Base-by-base conservation (phyloP, 1,284 basidiomycete species). In the Tausonia pullulans region DNA sequence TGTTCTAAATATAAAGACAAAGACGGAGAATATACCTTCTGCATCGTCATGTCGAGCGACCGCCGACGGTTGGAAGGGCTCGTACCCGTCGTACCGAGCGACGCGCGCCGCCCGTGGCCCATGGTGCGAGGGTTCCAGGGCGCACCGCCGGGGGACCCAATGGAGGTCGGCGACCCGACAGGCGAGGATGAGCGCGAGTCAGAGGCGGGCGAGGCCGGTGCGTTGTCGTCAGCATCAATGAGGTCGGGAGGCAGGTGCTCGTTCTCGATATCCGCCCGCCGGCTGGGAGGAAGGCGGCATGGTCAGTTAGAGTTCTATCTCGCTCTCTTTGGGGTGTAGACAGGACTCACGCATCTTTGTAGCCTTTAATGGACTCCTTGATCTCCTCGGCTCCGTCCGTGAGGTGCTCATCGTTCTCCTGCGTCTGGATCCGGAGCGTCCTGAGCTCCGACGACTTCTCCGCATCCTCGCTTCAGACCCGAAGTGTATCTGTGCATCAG, bases 221-320 rank as follows among this genome's bases (percentile, higher is more conserved):
- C 77, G 44, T 78, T 73, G 14, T 78, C 78, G 13, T 76, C 75
- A 48, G 77, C 75, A 73, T 98, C 93, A 74, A 94, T 88, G 40
- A 98, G 83, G 43, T 98, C 93, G 0, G 95, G 95, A 11, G 94
- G 95, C 43, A 97, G 79, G 56, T 91, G 87, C 78, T 98, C 95
- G 79, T 98, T 98, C 79, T 98, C 95, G 71, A 98, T 98, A 80
- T 99, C 96, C 52, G 90, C 93, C 79, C 94, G 95, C 69, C 95
- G 90, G 40, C 88, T 91, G 71, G 43, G 14, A 5, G 39, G 41
- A 40, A 48, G 45, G 41, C 49, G 61, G 10, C 56, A 58, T 58
- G 27, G 58, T 58, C 57, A 65, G 50, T 58, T 16, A 54, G 61
- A 61, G 4, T 54, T 58, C 52, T 27, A 8, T 53, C 46, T 61